Evolutionary conservation across 192 early-diverging fungal species (phyloP).

Genomic region (Podila horticola): DNA sequence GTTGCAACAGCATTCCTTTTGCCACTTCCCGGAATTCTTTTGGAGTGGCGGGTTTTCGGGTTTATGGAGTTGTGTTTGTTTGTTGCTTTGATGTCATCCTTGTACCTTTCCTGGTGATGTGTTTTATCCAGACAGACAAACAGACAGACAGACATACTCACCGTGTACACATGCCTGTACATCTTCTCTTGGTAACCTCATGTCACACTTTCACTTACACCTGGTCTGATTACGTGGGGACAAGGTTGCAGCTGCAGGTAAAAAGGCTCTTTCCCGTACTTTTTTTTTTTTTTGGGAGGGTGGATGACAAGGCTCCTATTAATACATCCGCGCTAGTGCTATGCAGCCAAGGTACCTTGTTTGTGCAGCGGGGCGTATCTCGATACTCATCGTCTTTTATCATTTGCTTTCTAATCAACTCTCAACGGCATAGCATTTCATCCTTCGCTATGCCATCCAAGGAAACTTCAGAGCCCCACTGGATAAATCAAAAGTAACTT

Average conservation of each 20-base stretch:
- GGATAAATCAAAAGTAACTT: slow-evolving; percentile 2
- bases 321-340: neutral
- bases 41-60: too few species aligned
- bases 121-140: too few species aligned
- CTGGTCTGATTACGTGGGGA: neutral
- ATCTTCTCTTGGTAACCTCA: neutral
- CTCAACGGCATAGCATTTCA: neutral
- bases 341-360: neutral
- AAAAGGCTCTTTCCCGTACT: neutral
- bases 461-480: neutral
- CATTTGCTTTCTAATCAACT: neutral
- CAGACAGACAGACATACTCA: too few species aligned
- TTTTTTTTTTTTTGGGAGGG: too few species aligned
- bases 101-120: too few species aligned
- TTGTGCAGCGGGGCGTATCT: neutral
- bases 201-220: neutral
- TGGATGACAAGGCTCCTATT: too few species aligned
- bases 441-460: slow-evolving; percentile 1
- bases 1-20: too few species aligned
- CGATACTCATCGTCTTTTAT: neutral
- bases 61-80: too few species aligned
- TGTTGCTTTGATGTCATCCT: too few species aligned
- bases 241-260: slow-evolving; percentile 3
- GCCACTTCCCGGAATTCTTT: too few species aligned
- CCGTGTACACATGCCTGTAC: neutral